Evolutionary conservation across 345 rosid species (phyloP).

Genomic region (Pistacia vera): DNA sequence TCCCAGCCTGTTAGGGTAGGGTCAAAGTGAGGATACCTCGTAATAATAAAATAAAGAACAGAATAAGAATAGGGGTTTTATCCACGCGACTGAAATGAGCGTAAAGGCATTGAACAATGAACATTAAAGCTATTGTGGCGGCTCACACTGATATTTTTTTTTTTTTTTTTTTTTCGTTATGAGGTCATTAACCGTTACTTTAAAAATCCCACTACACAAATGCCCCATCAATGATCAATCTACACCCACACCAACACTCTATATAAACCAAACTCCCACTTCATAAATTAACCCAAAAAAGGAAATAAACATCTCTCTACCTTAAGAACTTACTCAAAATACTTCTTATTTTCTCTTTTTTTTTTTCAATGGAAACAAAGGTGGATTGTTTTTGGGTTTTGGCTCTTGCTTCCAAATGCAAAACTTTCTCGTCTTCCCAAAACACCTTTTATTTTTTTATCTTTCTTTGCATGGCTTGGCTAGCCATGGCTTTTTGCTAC

Average conservation of each 20-base stretch:
- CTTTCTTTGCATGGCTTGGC: constrained; percentile 26
- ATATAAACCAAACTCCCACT: constrained; percentile 14
- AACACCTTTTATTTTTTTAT: constrained; percentile 22
- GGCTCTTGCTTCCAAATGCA: constrained; percentile 38
- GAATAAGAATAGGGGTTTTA: too few relatives aligned
- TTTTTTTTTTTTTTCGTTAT: too few relatives aligned
- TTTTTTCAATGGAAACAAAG: constrained; percentile 36
- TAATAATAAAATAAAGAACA: too few relatives aligned
- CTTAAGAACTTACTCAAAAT: not conserved
- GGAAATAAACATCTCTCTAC: constrained; percentile 24
- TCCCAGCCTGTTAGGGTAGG: too few relatives aligned
- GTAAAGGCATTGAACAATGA: too few relatives aligned
- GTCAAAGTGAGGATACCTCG: too few relatives aligned
- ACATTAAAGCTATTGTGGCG: too few relatives aligned
- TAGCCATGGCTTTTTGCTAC: constrained; percentile 30
- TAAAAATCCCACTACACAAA: not conserved
- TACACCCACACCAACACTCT: not conserved
- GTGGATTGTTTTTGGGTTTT: constrained; percentile 39
- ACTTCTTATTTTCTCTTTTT: not conserved
- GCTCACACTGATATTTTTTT: too few relatives aligned
- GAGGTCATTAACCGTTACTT: not conserved
- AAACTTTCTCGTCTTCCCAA: constrained; percentile 24
- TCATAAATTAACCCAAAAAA: constrained; percentile 39
- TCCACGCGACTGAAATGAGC: too few relatives aligned
- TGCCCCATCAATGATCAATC: not conserved